These are phyloP conservation scores for Blastobotrys mokoenaii DNA, from an alignment of 805 yeast species.

Conservation along the genomic window DNA sequence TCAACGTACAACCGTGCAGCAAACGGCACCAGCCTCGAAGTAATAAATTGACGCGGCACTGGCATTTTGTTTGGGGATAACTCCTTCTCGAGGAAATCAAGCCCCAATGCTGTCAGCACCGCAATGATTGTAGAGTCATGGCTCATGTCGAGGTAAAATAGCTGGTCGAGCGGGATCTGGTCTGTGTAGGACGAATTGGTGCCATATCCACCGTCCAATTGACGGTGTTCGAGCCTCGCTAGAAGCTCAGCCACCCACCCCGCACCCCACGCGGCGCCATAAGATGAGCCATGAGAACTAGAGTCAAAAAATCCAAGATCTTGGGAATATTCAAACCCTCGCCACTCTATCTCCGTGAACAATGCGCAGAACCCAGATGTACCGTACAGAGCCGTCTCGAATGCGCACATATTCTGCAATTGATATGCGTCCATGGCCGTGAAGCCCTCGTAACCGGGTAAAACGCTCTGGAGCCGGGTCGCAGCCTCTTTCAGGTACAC, in stretches of 20 bases:
- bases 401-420: conserved; percentile 61
- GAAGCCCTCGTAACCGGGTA: conserved; percentile 36
- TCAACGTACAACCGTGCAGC: conserved; percentile 34
- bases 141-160: conserved; percentile 59
- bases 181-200: conserved; percentile 37
- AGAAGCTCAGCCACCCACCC: conserved; percentile 39
- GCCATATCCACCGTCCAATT: conserved; percentile 42
- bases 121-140: conserved; percentile 66
- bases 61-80: conserved; percentile 39
- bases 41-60: conserved; percentile 32
- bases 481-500: conserved; percentile 46
- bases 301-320: conserved; percentile 55
- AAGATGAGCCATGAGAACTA: conserved; percentile 54
- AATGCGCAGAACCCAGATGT: conserved; percentile 57
- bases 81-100: conserved; percentile 33
- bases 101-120: conserved; percentile 56
- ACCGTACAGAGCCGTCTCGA: conserved; percentile 64
- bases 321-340: conserved; percentile 49
- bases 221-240: conserved; percentile 39
- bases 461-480: conserved; percentile 44
- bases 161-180: conserved; percentile 36
- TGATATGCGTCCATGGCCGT: conserved; percentile 43
- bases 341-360: conserved; percentile 60
- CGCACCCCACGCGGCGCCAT: conserved; percentile 52
- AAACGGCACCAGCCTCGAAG: conserved; percentile 34